These are phyloP conservation scores for Xylariaceae sp. DNA, from an alignment of 2,329 filamentous ascomycete genomes.

Conservation along the genomic window DNA sequence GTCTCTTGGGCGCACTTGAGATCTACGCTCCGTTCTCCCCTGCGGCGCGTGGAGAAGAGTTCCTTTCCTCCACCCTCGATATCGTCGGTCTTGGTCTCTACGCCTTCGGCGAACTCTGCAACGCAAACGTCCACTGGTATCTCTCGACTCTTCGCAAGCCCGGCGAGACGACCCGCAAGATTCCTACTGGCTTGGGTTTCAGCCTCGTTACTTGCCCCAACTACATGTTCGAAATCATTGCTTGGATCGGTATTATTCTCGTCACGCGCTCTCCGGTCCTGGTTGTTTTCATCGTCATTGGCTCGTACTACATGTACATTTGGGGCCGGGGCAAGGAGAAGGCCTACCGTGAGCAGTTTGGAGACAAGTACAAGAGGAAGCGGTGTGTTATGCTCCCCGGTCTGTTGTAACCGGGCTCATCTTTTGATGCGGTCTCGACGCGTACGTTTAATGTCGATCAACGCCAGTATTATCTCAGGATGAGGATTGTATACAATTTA, in stretches of 20 bases:
- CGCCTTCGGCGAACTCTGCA: constrained; percentile 71
- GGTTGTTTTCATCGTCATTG: constrained; percentile 67
- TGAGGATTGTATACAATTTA: background rate
- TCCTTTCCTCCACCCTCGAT: constrained; percentile 42
- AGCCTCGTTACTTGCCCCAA: constrained; percentile 88
- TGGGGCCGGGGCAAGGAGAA: constrained; percentile 94
- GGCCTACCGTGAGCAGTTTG: constrained; percentile 84
- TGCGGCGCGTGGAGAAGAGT: constrained; percentile 50
- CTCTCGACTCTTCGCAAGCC: constrained; percentile 70
- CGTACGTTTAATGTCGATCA: background rate
- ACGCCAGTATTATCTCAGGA: background rate
- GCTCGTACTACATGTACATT: constrained; percentile 70
- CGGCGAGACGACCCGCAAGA: constrained; percentile 80
- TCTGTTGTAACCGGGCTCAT: constrained; percentile 50
- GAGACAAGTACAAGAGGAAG: constrained; percentile 94
- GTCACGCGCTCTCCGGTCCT: constrained; percentile 76
- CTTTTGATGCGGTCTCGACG: background rate
- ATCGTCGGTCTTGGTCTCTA: constrained; percentile 68
- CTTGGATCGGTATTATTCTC: constrained; percentile 79
- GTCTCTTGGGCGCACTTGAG: constrained; percentile 75
- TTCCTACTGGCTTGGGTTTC: constrained; percentile 82
- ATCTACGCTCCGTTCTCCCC: constrained; percentile 73
- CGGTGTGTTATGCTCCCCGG: constrained; percentile 75
- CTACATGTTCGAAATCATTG: constrained; percentile 87
- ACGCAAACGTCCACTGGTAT: constrained; percentile 73